Conservation (phyloP, 768 basidiomycete species). For the Suillus bovinus region DNA sequence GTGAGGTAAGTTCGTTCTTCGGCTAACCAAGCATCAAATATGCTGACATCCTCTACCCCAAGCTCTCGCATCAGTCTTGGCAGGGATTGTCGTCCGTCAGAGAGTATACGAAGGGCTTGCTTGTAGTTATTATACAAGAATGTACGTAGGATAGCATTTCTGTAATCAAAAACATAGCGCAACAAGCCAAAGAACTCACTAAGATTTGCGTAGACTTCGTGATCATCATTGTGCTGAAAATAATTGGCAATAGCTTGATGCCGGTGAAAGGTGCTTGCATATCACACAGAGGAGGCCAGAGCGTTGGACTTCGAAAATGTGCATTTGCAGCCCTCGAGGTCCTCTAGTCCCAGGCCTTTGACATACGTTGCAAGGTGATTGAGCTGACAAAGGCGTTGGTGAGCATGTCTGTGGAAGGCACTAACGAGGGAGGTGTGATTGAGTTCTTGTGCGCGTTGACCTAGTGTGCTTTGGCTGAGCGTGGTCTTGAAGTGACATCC, state of each 20-base stretch:
- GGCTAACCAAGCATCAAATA: constrained; percentile 13
- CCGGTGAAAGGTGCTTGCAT: constrained; percentile 22
- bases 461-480: constrained; percentile 14
- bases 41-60: constrained; percentile 4
- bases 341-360: constrained; percentile 20
- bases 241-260: constrained; percentile 11
- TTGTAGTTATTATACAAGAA: constrained; percentile 26
- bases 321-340: constrained; percentile 21
- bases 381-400: constrained; percentile 24
- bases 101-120: constrained; percentile 26
- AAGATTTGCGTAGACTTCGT: constrained; percentile 8
- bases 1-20: constrained; percentile 13
- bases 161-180: too few species aligned
- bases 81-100: background rate
- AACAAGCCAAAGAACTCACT: too few species aligned
- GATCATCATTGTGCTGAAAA: background rate
- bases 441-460: background rate
- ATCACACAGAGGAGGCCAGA: constrained; percentile 12
- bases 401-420: constrained; percentile 27
- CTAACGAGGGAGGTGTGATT: constrained; percentile 14
- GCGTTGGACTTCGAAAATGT: constrained; percentile 22
- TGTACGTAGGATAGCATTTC: constrained; percentile 7
- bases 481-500: constrained; percentile 22
- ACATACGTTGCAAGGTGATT: constrained; percentile 18
- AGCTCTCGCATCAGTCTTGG: constrained; percentile 11